Base-by-base conservation (phyloP, 139 green algal genomes). In the Chlamydomonas eustigma region DNA sequence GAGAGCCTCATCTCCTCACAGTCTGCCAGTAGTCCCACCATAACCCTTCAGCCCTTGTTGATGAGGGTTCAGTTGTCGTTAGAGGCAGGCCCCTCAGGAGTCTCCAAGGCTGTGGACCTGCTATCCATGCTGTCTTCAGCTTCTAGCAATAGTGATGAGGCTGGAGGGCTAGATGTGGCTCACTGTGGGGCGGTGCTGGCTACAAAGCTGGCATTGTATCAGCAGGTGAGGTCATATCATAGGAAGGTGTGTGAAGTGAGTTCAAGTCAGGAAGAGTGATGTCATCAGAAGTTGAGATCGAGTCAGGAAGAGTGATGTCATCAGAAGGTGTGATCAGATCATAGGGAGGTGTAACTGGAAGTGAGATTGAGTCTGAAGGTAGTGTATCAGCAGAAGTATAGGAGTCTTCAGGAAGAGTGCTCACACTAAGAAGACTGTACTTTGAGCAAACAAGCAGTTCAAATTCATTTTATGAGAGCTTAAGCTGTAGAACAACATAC, bases 21-120 rank as follows among this genome's bases (percentile, higher is more conserved):
- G 18, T 18, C 44, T 18, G 44, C 44, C 44, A 18, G 44, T 58
- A 28, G 44, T 18, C 18, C 44, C 12, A 18, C 18, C 12, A 32
- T 39, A n/a, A 30, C 66, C 30, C 35, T 86, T 31, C 69, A 70
- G 30, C 74, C 84, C 18, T 32, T 22, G 28, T 81, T 93, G 30
- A 81, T 92, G 80, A 81, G 88, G 1, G 88, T 82, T 5, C 90
- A 97, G 79, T 65, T 94, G 68, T 87, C 85, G 1, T 71, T 88
- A 34, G 80, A 84, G 71, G 39, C 50, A 0, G 84, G 81, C 34
- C 71, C 89, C 28, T 36, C 51, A 3, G 39, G n/a, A n/a, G 58
- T 38, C 1, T 33, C 73, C 18, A 6, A 4, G 1, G 84, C 82
- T 6, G 79, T 89, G 51, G 50, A 37, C 8, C 44, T 76, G 25